Conservation (phyloP, 441 rosid genomes). For the Pelargonium australe region DNA sequence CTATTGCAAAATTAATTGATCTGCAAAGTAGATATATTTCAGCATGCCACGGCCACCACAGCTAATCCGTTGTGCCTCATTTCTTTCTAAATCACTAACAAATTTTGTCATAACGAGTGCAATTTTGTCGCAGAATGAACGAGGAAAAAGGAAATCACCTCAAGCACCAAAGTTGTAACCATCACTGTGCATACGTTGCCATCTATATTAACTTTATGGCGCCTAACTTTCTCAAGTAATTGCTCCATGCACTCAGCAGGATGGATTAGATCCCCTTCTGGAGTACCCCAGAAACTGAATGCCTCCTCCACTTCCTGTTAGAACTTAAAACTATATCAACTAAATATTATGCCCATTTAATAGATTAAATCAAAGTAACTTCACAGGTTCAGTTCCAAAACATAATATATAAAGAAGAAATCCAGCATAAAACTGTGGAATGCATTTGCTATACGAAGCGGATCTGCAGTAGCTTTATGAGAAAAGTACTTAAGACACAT, state of each 20-base stretch:
- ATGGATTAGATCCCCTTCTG: slow-evolving; percentile 90
- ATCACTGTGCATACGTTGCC: slow-evolving; percentile 94
- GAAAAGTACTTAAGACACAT: neutral
- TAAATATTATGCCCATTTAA: neutral
- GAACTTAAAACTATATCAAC: slow-evolving; percentile 9
- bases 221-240: slow-evolving; percentile 93
- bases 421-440: neutral
- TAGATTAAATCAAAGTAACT: neutral
- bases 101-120: too few relatives aligned
- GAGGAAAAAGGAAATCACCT: slow-evolving; percentile 45
- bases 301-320: slow-evolving; percentile 88
- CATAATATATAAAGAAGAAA: neutral
- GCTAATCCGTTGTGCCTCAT: too few relatives aligned
- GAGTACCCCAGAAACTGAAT: slow-evolving; percentile 91
- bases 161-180: slow-evolving; percentile 98
- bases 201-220: slow-evolving; percentile 78
- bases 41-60: too few relatives aligned
- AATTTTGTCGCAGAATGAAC: too few relatives aligned
- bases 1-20: neutral
- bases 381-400: neutral
- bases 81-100: too few relatives aligned
- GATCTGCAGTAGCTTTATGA: neutral
- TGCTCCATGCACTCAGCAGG: slow-evolving; percentile 98
- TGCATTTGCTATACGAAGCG: neutral
- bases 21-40: slow-evolving; percentile 2